These are phyloP conservation scores for Cucurbitaria berberidis DNA, from an alignment of 2,329 filamentous ascomycete genomes.

Conservation along the genomic window DNA sequence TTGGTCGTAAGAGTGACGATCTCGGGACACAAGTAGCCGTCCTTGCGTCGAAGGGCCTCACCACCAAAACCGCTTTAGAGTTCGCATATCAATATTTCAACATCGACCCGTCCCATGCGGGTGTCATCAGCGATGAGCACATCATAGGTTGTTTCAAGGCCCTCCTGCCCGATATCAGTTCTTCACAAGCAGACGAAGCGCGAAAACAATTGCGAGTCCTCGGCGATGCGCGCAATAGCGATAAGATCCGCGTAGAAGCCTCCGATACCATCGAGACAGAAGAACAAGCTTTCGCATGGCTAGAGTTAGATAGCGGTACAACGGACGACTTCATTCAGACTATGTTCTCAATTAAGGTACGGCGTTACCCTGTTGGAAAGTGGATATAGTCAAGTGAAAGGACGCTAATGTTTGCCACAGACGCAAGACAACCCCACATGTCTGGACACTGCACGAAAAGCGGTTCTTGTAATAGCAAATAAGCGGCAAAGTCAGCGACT, in stretches of 20 bases:
- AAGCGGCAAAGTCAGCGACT: conserved; percentile 62
- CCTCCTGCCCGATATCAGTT: conserved; percentile 61
- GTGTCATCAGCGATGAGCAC: conserved; percentile 60
- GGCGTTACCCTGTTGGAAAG: conserved; percentile 1
- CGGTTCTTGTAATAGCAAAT: conserved; percentile 65
- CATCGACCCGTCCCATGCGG: conserved; percentile 53
- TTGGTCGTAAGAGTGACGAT: conserved; percentile 60
- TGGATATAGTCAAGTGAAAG: background rate
- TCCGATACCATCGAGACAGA: conserved; percentile 66
- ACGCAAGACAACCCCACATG: conserved; percentile 58
- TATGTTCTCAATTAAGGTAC: conserved; percentile 63
- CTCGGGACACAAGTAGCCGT: conserved; percentile 65
- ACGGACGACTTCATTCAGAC: conserved; percentile 65
- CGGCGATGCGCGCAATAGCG: conserved; percentile 63
- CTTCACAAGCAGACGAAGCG: conserved; percentile 61
- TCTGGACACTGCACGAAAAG: conserved; percentile 59
- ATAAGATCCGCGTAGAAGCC: conserved; percentile 63
- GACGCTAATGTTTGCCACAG: conserved; percentile 40
- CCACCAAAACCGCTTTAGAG: conserved; percentile 62
- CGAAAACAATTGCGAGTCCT: conserved; percentile 65
- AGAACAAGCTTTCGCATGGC: conserved; percentile 67
- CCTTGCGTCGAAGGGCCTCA: conserved; percentile 64
- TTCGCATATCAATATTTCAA: conserved; percentile 66
- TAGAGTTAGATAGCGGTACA: conserved; percentile 57
- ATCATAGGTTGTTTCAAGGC: conserved; percentile 68